Evolutionary conservation across 2,329 filamentous ascomycete genomes (phyloP).

Genomic region (Fusarium chaquense): DNA sequence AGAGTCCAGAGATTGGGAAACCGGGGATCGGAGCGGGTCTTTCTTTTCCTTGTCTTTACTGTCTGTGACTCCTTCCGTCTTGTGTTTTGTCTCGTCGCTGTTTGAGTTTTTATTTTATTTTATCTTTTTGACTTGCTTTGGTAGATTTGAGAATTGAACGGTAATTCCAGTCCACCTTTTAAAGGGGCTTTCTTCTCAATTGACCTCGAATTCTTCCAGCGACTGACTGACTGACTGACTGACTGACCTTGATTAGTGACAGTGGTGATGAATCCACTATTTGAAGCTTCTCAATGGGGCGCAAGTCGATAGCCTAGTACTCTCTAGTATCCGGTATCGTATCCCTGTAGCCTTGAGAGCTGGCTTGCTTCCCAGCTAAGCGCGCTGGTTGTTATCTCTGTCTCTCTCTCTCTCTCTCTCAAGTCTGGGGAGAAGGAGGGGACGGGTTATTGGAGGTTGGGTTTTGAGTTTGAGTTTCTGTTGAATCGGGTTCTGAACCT

Average conservation of each 20-base stretch:
- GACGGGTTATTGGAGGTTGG: constrained; percentile 3
- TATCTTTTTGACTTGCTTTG: not conserved
- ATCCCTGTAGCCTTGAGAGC: constrained; percentile 33
- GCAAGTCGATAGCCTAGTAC: constrained; percentile 25
- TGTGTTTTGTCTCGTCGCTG: constrained; percentile 16
- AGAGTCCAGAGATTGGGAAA: constrained; percentile 21
- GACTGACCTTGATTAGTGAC: constrained; percentile 20
- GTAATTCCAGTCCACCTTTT: not conserved
- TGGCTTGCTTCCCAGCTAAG: constrained; percentile 5
- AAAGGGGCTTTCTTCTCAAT: not conserved
- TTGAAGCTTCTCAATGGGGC: constrained; percentile 28
- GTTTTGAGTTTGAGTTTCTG: constrained; percentile 18
- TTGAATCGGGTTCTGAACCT: constrained; percentile 21
- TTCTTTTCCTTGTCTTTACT: constrained; percentile 10
- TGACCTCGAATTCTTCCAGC: not conserved
- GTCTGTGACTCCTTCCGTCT: constrained; percentile 37
- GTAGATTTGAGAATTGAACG: not conserved
- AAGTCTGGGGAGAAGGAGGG: constrained; percentile 8
- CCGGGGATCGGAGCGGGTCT: constrained; percentile 36
- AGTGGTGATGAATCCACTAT: constrained; percentile 15
- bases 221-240: constrained; percentile 2
- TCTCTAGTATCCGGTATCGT: constrained; percentile 12
- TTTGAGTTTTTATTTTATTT: not conserved
- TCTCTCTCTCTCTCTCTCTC: not conserved
- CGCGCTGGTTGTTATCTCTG: constrained; percentile 17